A percentile compares a stretch with the other conserved stretches of the same genome.
phyloP scores from a whole-genome alignment of 495 filamentous ascomycete genomes.

The Talaromyces trachyspermus region DNA sequence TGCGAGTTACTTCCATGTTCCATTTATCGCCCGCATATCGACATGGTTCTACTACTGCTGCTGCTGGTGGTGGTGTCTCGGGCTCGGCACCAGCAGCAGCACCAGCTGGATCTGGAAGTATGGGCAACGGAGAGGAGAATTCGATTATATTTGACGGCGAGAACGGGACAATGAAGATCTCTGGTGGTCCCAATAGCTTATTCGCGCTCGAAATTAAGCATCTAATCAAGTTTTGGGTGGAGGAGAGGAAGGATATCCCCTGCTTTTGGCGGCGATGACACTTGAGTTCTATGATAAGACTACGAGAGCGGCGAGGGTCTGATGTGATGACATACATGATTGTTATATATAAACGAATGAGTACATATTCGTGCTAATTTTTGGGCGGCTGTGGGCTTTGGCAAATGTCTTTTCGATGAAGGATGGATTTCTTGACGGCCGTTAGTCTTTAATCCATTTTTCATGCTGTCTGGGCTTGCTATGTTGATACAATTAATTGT shows the following conservation, averaged over 20 bases:
- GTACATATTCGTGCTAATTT: no score
- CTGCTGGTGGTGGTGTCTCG: constrained; percentile 29
- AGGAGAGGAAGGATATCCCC: constrained; percentile 82
- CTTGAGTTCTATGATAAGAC: constrained; percentile 87
- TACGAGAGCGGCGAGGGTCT: constrained; percentile 46
- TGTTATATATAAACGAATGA: background rate
- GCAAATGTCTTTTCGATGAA: no score
- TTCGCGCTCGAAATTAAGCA: constrained; percentile 81
- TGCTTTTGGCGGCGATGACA: constrained; percentile 86
- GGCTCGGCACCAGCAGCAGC: no score
- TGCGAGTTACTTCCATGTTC: constrained; percentile 74
- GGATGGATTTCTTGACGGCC: constrained; percentile 19
- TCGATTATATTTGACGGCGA: constrained; percentile 96
- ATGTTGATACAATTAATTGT: no score
- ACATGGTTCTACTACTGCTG: constrained; percentile 48
- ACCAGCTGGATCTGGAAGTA: constrained; percentile 39
- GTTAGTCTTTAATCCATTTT: no score
- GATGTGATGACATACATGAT: constrained; percentile 6
- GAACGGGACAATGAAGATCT: constrained; percentile 93
- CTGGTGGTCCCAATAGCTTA: constrained; percentile 74
- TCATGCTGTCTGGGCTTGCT: no score
- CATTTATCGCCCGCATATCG: constrained; percentile 50
- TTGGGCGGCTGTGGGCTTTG: no score
- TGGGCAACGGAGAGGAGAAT: constrained; percentile 56
- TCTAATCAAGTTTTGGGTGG: constrained; percentile 87